A percentile compares a stretch with the other conserved stretches of the same genome.
Conservation (phyloP, 805 yeast genomes). For the Cyberlindnera meyerae region DNA sequence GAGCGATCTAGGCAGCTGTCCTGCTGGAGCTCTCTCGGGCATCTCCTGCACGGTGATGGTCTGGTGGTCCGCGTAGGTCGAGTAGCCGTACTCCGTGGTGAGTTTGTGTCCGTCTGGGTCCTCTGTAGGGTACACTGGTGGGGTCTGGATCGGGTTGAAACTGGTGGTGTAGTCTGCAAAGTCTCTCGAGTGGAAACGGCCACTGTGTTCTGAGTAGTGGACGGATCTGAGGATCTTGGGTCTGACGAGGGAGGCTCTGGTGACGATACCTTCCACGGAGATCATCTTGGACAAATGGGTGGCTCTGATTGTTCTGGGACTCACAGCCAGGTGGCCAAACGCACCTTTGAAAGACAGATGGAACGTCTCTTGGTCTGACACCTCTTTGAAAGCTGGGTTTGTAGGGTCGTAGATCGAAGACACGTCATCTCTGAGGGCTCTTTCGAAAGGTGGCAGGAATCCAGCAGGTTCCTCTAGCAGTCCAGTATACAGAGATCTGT, state of each 20-base stretch:
- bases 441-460: constrained; percentile 81
- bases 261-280: constrained; percentile 91
- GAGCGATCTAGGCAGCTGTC: constrained; percentile 89
- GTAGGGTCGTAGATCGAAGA: constrained; percentile 63
- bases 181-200: constrained; percentile 83
- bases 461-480: constrained; percentile 74
- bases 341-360: constrained; percentile 84
- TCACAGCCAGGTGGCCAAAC: constrained; percentile 80
- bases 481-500: constrained; percentile 72
- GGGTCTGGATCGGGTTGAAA: constrained; percentile 74
- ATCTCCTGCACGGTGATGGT: constrained; percentile 90
- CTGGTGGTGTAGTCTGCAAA: constrained; percentile 91
- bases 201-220: constrained; percentile 83
- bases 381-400: constrained; percentile 45
- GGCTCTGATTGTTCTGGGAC: constrained; percentile 84
- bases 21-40: constrained; percentile 98
- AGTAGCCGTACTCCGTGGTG: constrained; percentile 86
- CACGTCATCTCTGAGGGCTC: constrained; percentile 79
- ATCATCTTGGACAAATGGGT: constrained; percentile 73
- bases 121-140: constrained; percentile 87
- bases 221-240: constrained; percentile 91
- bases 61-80: constrained; percentile 92
- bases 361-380: constrained; percentile 58
- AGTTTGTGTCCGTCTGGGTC: constrained; percentile 88
- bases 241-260: constrained; percentile 86